Base-by-base conservation (phyloP, 441 rosid genomes). In the Pelargonium myrrhifolium region DNA sequence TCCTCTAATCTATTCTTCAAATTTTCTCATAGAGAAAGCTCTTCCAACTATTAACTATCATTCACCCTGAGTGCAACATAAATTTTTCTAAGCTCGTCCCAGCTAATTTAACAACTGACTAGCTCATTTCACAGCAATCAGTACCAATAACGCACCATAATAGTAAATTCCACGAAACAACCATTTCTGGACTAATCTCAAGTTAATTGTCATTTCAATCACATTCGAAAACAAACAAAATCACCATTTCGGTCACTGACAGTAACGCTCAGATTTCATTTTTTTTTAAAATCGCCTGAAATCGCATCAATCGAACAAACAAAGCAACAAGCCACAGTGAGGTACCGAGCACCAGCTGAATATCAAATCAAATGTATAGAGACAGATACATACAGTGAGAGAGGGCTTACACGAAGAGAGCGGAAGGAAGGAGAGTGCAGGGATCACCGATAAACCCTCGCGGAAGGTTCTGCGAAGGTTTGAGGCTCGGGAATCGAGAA, bases 371-470 rank as follows among this genome's bases (percentile, higher is more conserved):
- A 53, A 53, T 53, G 22, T 15, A 53, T 53, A 18, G 22, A 17
- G 4, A 53, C 9, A 53, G 9, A n/a, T n/a, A n/a, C n/a, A n/a
- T n/a, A n/a, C n/a, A n/a, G 35, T 28, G 35, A 43, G 49, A 14
- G 49, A 53, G 59, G 20, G 58, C 58, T 51, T 51, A 51, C 58
- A 51, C 58, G 9, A 15, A 51, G 22, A 15, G 24, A 53, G 59
- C 59, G 59, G 22, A 21, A 53, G 59, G 59, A 53, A 53, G 59
- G 24, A 18, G 59, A 53, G 22, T 8, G 7, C 21, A 53, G 59
- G 20, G 59, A 53, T 53, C 24, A 21, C 59, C 59, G 59, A 53
- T 53, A 53, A 53, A 53, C 59, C 59, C 59, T 53, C 59, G 9
- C 35, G 59, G 59, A 53, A 53, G 59, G 9, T 53, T 53, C 22